Evolutionary conservation across 257 asterid species (phyloP), one percentile per base, ranked within the genome.

Genomic region (Echites panduratus): DNA sequence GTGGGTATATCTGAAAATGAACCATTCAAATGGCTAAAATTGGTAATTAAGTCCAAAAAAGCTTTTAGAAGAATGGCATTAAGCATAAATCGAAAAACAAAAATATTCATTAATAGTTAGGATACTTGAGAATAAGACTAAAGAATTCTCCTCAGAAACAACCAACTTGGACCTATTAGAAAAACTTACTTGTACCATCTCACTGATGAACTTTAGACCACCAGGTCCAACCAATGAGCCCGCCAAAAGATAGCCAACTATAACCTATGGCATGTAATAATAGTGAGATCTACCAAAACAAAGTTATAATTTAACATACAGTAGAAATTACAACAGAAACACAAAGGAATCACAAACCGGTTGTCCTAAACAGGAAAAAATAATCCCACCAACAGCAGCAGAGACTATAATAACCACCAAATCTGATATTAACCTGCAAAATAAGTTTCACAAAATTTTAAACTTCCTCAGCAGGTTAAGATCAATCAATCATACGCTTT

Each of bases 181-280:
- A 32, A 63, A 44, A 78, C 83, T 50, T 70, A 93, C 98, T 93
- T 93, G 98, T 56, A 93, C 98, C 94, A 93, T 87, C 86, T 93
- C 97, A 76, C 88, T 87, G 76, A 93, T 91, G 79, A 87, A 88
- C 73, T 91, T 89, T 74, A 93, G 82, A 81, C 98, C 98, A 79
- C 98, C 98, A 59, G 98, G 98, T 81, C 98, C 98, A 83, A 93
- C 85, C 66, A 93, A 58, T 50, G 98, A 93, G 75, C 98, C 98
- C 14, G 98, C 98, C 74, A 93, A 94, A 78, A 93, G 96, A 84
- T 93, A 93, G 59, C 98, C 98, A 52, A 91, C 97, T 50, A 93
- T 93, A 68, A 90, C 94, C 98, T 93, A 77, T 48, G 70, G 72
- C 54, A 82, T 43, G 63, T 32, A 73, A 76, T 40, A 71, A 77